Base-by-base conservation (phyloP, 441 rosid genomes). In the Jatropha multifida region DNA sequence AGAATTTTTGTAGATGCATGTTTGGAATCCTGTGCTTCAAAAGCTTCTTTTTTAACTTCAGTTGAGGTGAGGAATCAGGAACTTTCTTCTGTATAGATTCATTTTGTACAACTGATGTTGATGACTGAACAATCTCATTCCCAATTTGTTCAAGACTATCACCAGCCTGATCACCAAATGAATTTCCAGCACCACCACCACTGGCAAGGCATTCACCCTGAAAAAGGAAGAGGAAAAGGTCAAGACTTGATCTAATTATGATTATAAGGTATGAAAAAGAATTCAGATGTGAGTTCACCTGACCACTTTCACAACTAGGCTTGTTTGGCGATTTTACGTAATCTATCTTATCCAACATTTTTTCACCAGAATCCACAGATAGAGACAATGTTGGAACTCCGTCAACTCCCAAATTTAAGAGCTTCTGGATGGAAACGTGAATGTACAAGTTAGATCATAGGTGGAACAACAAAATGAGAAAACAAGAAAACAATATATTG, bases 41-140 rank as follows among this genome's bases (percentile, higher is more conserved):
- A 78, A 27, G 71, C 87, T 85, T 88, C 78, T 75, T 81, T 83
- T 84, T 88, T 32, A 71, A 18, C 73, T 76, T 85, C 71, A 76
- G 76, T 52, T 58, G 54, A 72, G 54, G 59, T 61, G 66, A 67
- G 64, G 46, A 55, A 41, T 54, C 78, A 68, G 76, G 60, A 75
- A 76, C 81, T 65, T 71, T 76, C 10, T 64, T 51, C 27, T 73
- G 79, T 18, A 44, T 12, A 52, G 74, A 73, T 64, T 74, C 79
- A 74, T 65, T 51, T 60, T 56, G 55, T 62, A 73, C 44, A 72
- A 68, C 54, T 4, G 65, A n/a, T 17, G 72, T 56, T 60, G 74
- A n/a, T 4, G 55, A 69, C 58, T 63, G 80, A 13, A 70, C 76
- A 4, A 10, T 63, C 71, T 69, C 81, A 27, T 49, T 78, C 52